Conservation (phyloP, 139 green algal species). For the Chlamydomonas sp. region DNA sequence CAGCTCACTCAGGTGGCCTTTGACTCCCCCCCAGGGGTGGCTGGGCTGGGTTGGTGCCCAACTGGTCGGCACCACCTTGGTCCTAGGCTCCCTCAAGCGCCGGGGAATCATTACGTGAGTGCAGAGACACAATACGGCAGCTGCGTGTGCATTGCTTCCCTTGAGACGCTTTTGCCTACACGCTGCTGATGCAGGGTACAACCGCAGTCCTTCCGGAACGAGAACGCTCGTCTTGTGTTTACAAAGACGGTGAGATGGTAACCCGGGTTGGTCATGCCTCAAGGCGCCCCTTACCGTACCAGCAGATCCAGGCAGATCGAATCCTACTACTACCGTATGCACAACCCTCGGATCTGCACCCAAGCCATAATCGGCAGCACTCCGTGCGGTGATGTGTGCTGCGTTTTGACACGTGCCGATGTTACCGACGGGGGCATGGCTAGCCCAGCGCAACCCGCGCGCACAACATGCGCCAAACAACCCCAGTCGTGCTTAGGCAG, state of each 20-base stretch:
- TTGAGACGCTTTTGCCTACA: neutral
- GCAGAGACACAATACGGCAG: neutral
- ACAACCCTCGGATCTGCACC: too few species aligned
- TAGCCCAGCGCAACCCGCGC: too few species aligned
- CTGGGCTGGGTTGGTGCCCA: conserved; percentile 7
- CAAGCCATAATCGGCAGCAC: too few species aligned
- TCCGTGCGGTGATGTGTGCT: too few species aligned
- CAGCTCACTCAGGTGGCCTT: too few species aligned
- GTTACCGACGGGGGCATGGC: too few species aligned
- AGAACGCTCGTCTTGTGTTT: conserved; percentile 25
- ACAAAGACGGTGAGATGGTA: conserved; percentile 14
- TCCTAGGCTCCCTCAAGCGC: conserved; percentile 27
- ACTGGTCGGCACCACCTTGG: neutral
- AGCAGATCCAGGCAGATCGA: too few species aligned
- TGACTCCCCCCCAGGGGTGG: conserved; percentile 32
- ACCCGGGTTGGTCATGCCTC: neutral
- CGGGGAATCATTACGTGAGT: conserved; percentile 15
- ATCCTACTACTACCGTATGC: neutral
- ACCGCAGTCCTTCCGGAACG: conserved; percentile 20
- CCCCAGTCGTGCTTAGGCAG: too few species aligned
- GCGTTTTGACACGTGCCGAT: too few species aligned
- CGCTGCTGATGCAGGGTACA: conserved; percentile 11
- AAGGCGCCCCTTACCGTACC: neutral
- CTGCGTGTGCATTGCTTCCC: too few species aligned
- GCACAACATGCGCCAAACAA: too few species aligned